phyloP scores from a whole-genome alignment of 208 protist genomes.

The Leishmania martiniquensis region DNA sequence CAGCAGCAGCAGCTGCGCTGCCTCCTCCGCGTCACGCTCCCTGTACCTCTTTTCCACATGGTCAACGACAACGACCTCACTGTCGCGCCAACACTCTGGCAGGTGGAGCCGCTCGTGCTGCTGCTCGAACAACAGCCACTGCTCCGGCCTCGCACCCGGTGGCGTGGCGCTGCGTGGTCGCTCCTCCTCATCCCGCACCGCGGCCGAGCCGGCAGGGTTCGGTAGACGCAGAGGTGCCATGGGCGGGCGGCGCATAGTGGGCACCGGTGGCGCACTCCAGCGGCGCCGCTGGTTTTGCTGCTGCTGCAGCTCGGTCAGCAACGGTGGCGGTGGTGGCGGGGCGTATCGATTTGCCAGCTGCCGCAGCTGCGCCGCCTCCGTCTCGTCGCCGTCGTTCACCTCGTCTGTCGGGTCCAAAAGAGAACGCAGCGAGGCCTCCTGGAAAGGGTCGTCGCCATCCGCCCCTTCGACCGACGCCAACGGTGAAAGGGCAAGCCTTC shows the following conservation, averaged over 20 bases:
- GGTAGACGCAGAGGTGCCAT: constrained; percentile 15
- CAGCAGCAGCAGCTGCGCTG: constrained; percentile 18
- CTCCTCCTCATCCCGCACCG: not conserved
- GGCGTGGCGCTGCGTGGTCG: not conserved
- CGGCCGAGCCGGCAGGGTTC: not conserved
- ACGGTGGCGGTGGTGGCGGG: constrained; percentile 8
- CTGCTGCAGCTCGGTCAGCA: constrained; percentile 20
- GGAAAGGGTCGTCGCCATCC: not conserved
- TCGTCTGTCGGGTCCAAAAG: not conserved
- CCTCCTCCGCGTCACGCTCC: constrained; percentile 15
- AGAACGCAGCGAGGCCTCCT: not conserved
- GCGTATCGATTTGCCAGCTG: constrained; percentile 4
- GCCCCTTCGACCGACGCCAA: constrained; percentile 16
- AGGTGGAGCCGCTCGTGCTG: constrained; percentile 39
- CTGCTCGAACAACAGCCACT: constrained; percentile 36
- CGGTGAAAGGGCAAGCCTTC: constrained; percentile 14
- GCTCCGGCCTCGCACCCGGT: constrained; percentile 4
- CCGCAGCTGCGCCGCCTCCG: not conserved
- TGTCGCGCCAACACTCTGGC: constrained; percentile 33
- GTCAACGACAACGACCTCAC: constrained; percentile 35
- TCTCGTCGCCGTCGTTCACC: not conserved
- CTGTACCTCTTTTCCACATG: constrained; percentile 12
- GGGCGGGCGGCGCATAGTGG: constrained; percentile 32
- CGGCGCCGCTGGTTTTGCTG: constrained; percentile 15
- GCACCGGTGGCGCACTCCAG: constrained; percentile 25